Evolutionary conservation across 768 basidiomycete genomes (phyloP).

Genomic region (Epithele typhae): DNA sequence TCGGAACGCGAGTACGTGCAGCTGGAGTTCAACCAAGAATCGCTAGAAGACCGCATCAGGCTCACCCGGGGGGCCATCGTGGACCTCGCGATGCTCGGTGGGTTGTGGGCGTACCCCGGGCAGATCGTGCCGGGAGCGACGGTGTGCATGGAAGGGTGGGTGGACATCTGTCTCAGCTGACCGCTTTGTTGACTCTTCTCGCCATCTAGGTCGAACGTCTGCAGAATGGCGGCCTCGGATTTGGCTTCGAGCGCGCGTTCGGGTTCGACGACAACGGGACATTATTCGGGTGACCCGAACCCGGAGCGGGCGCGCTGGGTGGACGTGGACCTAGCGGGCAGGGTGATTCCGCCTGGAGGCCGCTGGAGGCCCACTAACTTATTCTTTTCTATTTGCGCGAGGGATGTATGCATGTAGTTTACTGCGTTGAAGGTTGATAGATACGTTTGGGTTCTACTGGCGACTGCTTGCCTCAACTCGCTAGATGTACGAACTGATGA

Average conservation of each 20-base stretch:
- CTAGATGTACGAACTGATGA: too few relatives aligned
- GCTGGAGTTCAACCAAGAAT: slow-evolving; percentile 40
- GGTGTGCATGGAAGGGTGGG: slow-evolving; percentile 44
- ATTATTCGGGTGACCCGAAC: slow-evolving; percentile 42
- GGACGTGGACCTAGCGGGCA: slow-evolving; percentile 59
- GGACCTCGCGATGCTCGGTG: slow-evolving; percentile 63
- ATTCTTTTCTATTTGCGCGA: too few relatives aligned
- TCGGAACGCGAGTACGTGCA: slow-evolving; percentile 54
- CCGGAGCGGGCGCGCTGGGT: slow-evolving; percentile 49
- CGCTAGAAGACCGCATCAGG: slow-evolving; percentile 36
- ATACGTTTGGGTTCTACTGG: too few relatives aligned
- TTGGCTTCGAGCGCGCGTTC: slow-evolving; percentile 64
- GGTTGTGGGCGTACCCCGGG: slow-evolving; percentile 48
- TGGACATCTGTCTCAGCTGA: slow-evolving; percentile 1
- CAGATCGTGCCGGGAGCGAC: slow-evolving; percentile 46
- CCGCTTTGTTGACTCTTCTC: background rate
- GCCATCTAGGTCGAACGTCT: slow-evolving; percentile 50
- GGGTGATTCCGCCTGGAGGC: slow-evolving; percentile 49
- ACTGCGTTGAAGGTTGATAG: too few relatives aligned
- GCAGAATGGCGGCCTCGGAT: slow-evolving; percentile 54
- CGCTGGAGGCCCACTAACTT: slow-evolving; percentile 46
- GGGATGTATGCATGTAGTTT: too few relatives aligned
- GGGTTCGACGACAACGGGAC: slow-evolving; percentile 38
- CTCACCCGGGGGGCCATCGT: slow-evolving; percentile 63
- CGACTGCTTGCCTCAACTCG: too few relatives aligned